Evolutionary conservation across 1,139 yeast species (phyloP).

Genomic region (Suhomyces bokatorum): DNA sequence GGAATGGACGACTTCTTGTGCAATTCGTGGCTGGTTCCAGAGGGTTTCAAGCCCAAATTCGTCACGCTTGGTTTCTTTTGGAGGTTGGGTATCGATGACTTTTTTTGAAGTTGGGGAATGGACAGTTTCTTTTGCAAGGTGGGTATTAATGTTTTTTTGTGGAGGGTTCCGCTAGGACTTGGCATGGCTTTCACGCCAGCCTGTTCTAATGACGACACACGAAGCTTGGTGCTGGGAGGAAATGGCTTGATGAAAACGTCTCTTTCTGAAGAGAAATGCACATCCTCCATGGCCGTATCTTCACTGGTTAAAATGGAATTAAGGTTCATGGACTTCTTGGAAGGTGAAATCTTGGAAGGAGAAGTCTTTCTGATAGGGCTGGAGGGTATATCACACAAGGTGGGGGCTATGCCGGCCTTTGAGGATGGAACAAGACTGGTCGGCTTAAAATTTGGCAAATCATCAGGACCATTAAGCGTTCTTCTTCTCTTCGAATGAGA

Average conservation of each 20-base stretch:
- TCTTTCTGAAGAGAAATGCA: constrained; percentile 3
- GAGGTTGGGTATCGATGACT: constrained; percentile 19
- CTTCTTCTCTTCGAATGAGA: constrained; percentile 24
- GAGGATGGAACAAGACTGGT: neutral
- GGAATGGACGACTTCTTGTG: constrained; percentile 20
- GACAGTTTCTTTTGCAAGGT: constrained; percentile 20
- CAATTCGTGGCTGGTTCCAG: constrained; percentile 10
- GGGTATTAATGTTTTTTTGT: constrained; percentile 13
- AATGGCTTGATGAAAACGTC: constrained; percentile 26
- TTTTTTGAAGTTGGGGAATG: constrained; percentile 19
- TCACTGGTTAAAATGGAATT: constrained; percentile 29
- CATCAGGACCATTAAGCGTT: constrained; percentile 29
- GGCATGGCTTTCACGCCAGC: constrained; percentile 31
- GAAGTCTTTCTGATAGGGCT: constrained; percentile 32
- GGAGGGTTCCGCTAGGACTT: constrained; percentile 8
- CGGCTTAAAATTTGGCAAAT: constrained; percentile 18
- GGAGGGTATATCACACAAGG: constrained; percentile 6
- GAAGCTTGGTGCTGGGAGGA: constrained; percentile 27
- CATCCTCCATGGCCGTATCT: constrained; percentile 7
- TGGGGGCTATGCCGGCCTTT: neutral
- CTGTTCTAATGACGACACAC: constrained; percentile 35
- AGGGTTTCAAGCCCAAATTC: constrained; percentile 10
- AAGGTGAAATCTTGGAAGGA: constrained; percentile 46
- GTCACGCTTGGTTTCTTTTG: constrained; percentile 23
- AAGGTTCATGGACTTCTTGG: constrained; percentile 42